Evolutionary conservation across 345 rosid species (phyloP), one percentile per base, ranked within the genome.

Genomic region (Trapa bicornis): DNA sequence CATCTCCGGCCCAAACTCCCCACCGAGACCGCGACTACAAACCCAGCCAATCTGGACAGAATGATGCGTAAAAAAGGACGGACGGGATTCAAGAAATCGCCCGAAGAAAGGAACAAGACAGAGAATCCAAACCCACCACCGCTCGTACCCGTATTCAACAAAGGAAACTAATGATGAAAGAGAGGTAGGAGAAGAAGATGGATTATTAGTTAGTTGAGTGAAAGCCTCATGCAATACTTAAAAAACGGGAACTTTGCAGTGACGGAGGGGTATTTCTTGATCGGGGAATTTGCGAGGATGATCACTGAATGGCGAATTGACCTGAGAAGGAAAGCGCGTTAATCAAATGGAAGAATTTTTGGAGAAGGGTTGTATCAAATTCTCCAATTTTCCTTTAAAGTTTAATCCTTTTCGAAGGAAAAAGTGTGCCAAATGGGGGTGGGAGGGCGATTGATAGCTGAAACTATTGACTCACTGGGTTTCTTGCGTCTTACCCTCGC

Each of bases 1-100:
- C 97, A 91, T 91, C 70, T 35, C 79, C 69, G 72, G 71, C 65
- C 22, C 68, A 4, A 42, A 42, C 17, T 61, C 37, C 0, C 14
- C 37, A 47, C 47, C 68, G 53, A 58, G 32, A 32, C 63, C 35
- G 60, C 33, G 29, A 17, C 42, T 43, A 33, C 39, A 32, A 15
- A 32, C 35, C 17, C 60, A 67, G 6, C 61, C 37, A 36, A 57
- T 57, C 63, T 9, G 22, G 56, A 7, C 56, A 50, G 14, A 16
- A 17, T 50, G 48, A 45, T 45, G 48, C 12, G 6, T 45, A 11
- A 45, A 1, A 45, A 45, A 7, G 48, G 48, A 7, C 11, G 12
- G 6, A 16, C 56, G 15, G 53, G 53, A 11, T 48, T 48, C 53
- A 48, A 48, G 53, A 48, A 48, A 8, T 48, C 14, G 14, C 53